These are phyloP conservation scores for Vitis hybrid DNA, from an alignment of 177 flowering plant species.

Conservation along the genomic window DNA sequence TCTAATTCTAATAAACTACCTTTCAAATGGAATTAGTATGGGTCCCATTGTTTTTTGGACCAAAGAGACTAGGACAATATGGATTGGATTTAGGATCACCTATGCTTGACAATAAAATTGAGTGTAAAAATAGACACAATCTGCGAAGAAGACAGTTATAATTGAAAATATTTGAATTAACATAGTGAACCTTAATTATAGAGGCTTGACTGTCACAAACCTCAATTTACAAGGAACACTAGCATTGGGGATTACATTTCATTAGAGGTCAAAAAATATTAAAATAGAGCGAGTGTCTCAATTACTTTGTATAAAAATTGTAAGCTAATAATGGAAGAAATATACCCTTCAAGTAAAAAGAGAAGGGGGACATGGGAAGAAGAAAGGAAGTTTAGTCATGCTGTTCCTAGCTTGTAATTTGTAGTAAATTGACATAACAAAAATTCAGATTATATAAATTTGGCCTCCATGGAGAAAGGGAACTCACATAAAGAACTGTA, in stretches of 20 bases:
- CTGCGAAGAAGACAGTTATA: neutral
- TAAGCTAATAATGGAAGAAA: too few relatives aligned
- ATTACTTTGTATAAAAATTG: too few relatives aligned
- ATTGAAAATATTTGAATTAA: neutral
- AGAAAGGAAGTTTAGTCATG: neutral
- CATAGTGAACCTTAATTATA: too few relatives aligned
- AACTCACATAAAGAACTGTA: conserved; percentile 90
- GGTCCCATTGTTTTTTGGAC: neutral
- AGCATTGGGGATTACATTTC: too few relatives aligned
- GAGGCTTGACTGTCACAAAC: too few relatives aligned
- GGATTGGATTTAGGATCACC: too few relatives aligned
- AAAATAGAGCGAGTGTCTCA: too few relatives aligned
- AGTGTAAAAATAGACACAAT: neutral
- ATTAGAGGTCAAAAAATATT: too few relatives aligned
- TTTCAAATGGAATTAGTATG: neutral
- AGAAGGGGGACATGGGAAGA: neutral
- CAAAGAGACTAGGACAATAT: too few relatives aligned
- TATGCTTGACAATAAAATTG: too few relatives aligned
- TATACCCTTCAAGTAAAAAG: neutral
- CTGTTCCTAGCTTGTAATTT: neutral
- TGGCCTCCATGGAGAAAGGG: neutral
- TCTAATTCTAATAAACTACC: too few relatives aligned
- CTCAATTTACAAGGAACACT: too few relatives aligned
- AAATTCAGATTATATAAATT: neutral
- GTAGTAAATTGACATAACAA: neutral